Base-by-base conservation (phyloP, 2,329 filamentous ascomycete genomes). In the Zymoseptoria pseudotritici region DNA sequence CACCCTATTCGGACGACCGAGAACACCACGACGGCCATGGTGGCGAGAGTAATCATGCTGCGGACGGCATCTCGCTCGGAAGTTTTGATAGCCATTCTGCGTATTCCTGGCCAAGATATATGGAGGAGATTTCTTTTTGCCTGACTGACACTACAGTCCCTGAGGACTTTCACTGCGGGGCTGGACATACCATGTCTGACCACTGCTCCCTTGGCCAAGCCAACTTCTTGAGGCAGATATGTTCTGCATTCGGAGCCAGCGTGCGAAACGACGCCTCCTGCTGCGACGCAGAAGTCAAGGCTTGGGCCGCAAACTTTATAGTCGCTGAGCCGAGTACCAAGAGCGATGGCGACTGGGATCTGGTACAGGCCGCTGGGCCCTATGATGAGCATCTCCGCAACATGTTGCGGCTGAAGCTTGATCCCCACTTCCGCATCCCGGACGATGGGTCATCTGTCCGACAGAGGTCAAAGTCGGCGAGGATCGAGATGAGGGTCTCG, bases 161-260 rank as follows among this genome's bases (percentile, higher is more conserved):
- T 0, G 79, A 77, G 0, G 69, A 74, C 4, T n/a, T 7, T 22
- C 46, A 58, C 26, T 77, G 77, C 53, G 71, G 71, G 22, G 73
- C 79, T 59, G 79, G 77, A 58, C 65, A 61, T 1, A 75, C 73
- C 19, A 75, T 79, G 69, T 77, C 77, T 72, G 75, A 77, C 59
- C 76, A 78, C 6, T 80, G 78, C 60, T 73, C 75, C 5, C 70
- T 79, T 17, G 71, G 74, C 1, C 73, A 75, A 63, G 72, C 71
- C 2, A 71, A 72, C 8, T 72, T 72, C 53, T 60, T 75, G n/a
- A 71, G 74, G 51, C 70, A 75, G 60, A 69, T 76, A 5, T 73
- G 72, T 17, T 72, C 73, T 64, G 73, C 74, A 17, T 74, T 76
- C 61, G 72, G 72, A 4, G 72, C 68, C 17, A 5, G 36, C 4